Base-by-base conservation (phyloP, 495 filamentous ascomycete genomes). In the Aspergillus nidulans region DNA sequence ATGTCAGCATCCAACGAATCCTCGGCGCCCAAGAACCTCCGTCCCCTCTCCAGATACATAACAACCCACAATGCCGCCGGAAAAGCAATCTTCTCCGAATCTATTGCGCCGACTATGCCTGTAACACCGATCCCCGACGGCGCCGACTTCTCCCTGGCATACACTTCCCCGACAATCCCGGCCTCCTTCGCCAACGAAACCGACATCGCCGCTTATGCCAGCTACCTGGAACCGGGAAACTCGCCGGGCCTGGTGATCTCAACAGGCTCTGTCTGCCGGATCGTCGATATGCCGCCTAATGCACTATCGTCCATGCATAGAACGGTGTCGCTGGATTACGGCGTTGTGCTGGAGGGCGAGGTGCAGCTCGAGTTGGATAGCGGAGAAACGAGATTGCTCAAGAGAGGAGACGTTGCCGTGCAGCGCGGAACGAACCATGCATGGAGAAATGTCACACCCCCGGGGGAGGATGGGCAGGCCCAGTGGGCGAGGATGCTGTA, bases 351-450 rank as follows among this genome's bases (percentile, higher is more conserved):
- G 6, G 87, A 90, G 63, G 88, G 89, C 0, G 70, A 80, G 60
- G 61, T 91, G 42, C 87, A 92, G 67, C 87, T 90, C 64, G 82
- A 88, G 79, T 83, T 73, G 41, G 85, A 90, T 67, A 79, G 80
- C 0, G 77, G 74, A 5, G 69, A 77, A 20, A 81, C 80, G 56
- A 83, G 86, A 49, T 55, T 86, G 53, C 23, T 89, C 63, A 82
- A 85, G 60, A 82, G 86, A 26, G 81, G 83, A 19, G 87, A 89
- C 69, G 85, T 87, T 19, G 84, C 87, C 55, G 67, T 88, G 57
- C 79, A 89, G 46, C 76, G 85, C 39, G 78, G 81, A 28, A 75
- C 72, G 12, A 71, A 63, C 20, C 72, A 75, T 63, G 67, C 67
- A 1, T 75, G 68, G 70, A 49, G 60, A 24, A 75, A 73, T 60